Evolutionary conservation across 495 filamentous ascomycete genomes (phyloP).

Genomic region (Pseudoneurospora amorphoporcata): DNA sequence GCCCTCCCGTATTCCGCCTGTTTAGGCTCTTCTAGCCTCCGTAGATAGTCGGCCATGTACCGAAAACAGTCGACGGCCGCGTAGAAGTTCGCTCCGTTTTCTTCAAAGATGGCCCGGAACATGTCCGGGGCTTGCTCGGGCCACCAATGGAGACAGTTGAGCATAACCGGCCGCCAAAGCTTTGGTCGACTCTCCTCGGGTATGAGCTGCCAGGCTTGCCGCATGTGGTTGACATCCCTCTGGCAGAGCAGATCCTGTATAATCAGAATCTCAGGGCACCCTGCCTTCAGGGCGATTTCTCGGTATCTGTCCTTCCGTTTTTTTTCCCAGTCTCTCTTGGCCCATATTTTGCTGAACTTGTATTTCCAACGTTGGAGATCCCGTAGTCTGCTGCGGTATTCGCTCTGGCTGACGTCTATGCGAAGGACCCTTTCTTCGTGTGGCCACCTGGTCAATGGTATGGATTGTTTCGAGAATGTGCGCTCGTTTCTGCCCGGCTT

Average conservation of each 20-base stretch:
- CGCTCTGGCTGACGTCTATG: background rate
- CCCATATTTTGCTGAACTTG: background rate
- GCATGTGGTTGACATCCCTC: background rate
- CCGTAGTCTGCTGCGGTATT: background rate
- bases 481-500: background rate
- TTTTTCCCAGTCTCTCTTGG: background rate
- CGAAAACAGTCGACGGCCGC: slow-evolving; percentile 21
- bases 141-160: slow-evolving; percentile 39
- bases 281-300: background rate
- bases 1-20: background rate
- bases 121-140: slow-evolving; percentile 35
- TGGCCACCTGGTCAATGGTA: background rate
- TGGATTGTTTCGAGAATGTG: background rate
- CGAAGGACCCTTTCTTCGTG: background rate
- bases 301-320: background rate
- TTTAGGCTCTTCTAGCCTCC: background rate
- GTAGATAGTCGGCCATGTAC: background rate
- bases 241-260: background rate
- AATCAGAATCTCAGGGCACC: background rate
- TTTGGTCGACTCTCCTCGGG: background rate
- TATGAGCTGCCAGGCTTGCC: background rate
- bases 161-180: slow-evolving; percentile 43
- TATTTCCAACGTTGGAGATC: background rate
- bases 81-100: slow-evolving; percentile 33
- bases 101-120: slow-evolving; percentile 37